These are phyloP conservation scores for Blastocystis sp. DNA, from an alignment of 352 stramenopile species.

Conservation along the genomic window DNA sequence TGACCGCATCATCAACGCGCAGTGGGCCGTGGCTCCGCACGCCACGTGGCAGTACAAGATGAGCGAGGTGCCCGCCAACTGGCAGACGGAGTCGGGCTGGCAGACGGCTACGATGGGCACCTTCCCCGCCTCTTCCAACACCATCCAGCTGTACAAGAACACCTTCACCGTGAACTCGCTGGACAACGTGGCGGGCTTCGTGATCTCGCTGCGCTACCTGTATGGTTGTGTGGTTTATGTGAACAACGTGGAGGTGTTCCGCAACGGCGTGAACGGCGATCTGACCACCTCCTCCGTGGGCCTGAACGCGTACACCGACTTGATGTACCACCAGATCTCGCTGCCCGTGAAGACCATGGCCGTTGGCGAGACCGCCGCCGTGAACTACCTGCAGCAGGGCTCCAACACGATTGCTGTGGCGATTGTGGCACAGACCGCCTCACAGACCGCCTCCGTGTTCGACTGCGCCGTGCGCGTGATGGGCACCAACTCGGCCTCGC, in stretches of 20 bases:
- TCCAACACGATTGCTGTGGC: slow-evolving; percentile 27
- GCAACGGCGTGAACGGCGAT: slow-evolving; percentile 10
- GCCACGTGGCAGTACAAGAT: slow-evolving; percentile 1
- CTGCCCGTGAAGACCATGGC: background rate
- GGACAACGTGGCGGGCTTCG: slow-evolving; percentile 29
- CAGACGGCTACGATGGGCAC: background rate
- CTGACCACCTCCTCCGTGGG: background rate
- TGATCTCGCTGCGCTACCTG: slow-evolving; percentile 45
- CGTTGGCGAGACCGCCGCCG: no score
- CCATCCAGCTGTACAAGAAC: slow-evolving; percentile 50
- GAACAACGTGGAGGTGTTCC: no score
- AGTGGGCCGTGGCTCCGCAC: slow-evolving; percentile 3
- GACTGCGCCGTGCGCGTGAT: background rate
- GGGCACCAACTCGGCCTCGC: background rate
- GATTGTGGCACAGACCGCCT: background rate
- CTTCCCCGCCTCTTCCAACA: slow-evolving; percentile 35
- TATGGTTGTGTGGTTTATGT: no score
- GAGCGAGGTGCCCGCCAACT: slow-evolving; percentile 4
- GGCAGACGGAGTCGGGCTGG: background rate
- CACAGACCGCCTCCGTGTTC: background rate
- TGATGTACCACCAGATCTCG: background rate
- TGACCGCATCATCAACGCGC: background rate
- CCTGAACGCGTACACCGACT: background rate
- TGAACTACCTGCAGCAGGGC: slow-evolving; percentile 23
- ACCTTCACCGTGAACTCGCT: slow-evolving; percentile 7